phyloP scores from a whole-genome alignment of 495 filamentous ascomycete species.

The Jackrogersella minutella region DNA sequence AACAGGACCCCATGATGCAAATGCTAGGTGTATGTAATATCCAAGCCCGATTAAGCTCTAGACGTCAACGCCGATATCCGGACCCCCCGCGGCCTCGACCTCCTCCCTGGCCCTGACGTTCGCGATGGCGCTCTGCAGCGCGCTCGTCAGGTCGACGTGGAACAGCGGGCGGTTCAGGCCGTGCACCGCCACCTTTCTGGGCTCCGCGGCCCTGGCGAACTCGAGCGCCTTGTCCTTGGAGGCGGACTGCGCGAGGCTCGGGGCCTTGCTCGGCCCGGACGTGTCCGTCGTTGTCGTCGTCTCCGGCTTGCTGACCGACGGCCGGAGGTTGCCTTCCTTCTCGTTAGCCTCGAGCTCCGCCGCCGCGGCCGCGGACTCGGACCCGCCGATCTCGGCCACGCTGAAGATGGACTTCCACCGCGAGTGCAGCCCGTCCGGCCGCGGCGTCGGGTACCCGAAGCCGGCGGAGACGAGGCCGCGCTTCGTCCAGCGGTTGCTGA shows the following conservation, averaged over 20 bases:
- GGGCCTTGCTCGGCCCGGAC: constrained; percentile 41
- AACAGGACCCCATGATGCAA: background rate
- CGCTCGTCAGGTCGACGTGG: constrained; percentile 93
- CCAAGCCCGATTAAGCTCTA: constrained; percentile 5
- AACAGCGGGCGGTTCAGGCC: constrained; percentile 91
- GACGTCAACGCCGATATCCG: constrained; percentile 25
- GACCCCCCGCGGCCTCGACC: constrained; percentile 32
- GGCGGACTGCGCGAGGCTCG: constrained; percentile 37
- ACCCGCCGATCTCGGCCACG: constrained; percentile 86
- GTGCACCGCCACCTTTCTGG: constrained; percentile 69
- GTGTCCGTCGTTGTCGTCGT: constrained; percentile 33
- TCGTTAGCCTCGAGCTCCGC: constrained; percentile 66
- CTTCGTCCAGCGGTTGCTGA: constrained; percentile 98
- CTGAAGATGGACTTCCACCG: constrained; percentile 97
- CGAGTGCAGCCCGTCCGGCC: constrained; percentile 59
- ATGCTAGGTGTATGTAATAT: background rate
- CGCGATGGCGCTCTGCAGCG: constrained; percentile 85
- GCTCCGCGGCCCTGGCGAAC: constrained; percentile 5
- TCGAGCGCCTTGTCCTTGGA: constrained; percentile 33
- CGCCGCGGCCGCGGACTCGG: constrained; percentile 67
- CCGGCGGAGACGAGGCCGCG: constrained; percentile 90
- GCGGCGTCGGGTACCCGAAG: constrained; percentile 82
- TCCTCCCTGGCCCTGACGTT: constrained; percentile 68
- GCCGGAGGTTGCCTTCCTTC: constrained; percentile 56
- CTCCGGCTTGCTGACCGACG: constrained; percentile 39